Percentiles rank a stretch among this genome's conserved stretches.
phyloP scores from a whole-genome alignment of 257 asterid genomes.

The Plectranthus barbatus region DNA sequence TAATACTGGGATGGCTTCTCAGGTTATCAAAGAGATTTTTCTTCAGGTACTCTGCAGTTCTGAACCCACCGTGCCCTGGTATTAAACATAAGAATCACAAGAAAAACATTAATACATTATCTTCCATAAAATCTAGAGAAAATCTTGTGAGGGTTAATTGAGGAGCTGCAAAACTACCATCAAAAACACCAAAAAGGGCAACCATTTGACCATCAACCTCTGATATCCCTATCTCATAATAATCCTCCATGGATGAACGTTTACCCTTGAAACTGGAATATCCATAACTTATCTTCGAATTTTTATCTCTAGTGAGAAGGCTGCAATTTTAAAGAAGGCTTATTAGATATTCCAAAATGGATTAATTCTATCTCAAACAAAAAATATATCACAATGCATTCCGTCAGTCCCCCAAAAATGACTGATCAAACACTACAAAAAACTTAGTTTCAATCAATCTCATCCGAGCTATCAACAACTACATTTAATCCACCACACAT shows the following conservation, averaged over 20 bases:
- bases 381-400: background rate
- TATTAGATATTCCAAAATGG: background rate
- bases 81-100: background rate
- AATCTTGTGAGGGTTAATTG: background rate
- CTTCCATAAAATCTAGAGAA: background rate
- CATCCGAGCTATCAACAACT: background rate
- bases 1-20: conserved; percentile 59
- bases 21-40: conserved; percentile 63
- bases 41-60: conserved; percentile 75
- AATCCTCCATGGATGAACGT: conserved; percentile 80
- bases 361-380: background rate
- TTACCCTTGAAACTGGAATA: conserved; percentile 73
- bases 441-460: background rate
- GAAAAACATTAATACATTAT: background rate
- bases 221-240: conserved; percentile 52
- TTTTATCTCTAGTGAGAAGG: conserved; percentile 37
- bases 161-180: conserved; percentile 26
- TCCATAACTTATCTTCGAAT: conserved; percentile 59
- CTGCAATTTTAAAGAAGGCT: conserved; percentile 18
- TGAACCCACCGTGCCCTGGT: conserved; percentile 76
- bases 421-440: background rate
- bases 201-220: conserved; percentile 77
- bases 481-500: background rate
- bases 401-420: background rate
- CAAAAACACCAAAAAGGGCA: conserved; percentile 75